Percentiles rank a stretch among this genome's conserved stretches.
Evolutionary conservation across 2,329 filamentous ascomycete species (phyloP).

Genomic region (Tolypocladium ovalisporum): DNA sequence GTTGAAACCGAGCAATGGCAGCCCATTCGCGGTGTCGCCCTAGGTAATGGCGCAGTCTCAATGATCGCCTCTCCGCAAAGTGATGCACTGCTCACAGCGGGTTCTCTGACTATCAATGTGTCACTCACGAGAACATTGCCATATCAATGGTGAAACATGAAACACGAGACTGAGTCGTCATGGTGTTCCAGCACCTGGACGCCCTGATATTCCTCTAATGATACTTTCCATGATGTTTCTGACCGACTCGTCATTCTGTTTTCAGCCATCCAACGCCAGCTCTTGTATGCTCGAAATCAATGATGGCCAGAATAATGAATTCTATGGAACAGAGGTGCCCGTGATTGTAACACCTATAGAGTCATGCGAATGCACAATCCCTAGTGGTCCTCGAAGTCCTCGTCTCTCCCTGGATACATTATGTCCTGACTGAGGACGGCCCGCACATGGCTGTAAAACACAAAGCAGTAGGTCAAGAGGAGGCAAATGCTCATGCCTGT

Average conservation of each 20-base stretch:
- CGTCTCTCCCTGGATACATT: conserved; percentile 43
- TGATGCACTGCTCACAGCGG: background rate
- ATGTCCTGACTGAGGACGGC: conserved; percentile 42
- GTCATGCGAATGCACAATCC: no score
- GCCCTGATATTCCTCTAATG: background rate
- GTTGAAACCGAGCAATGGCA: no score
- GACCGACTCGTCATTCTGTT: no score
- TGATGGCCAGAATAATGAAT: no score
- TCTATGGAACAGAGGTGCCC: background rate
- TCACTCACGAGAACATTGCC: background rate
- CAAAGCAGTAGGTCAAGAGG: conserved; percentile 27
- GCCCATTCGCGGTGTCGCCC: no score
- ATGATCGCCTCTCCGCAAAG: no score
- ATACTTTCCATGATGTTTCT: background rate
- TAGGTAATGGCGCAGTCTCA: no score
- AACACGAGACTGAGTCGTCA: background rate
- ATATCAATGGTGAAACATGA: background rate
- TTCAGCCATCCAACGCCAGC: background rate
- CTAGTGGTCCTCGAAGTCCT: conserved; percentile 39
- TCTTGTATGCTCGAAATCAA: background rate
- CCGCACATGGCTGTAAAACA: conserved; percentile 29
- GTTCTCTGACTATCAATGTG: no score
- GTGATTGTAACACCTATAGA: background rate
- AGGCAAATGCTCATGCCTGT: conserved; percentile 40
- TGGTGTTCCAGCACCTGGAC: background rate